Evolutionary conservation across 1,284 basidiomycete genomes (phyloP).

Genomic region (Ceratobasidium sp.): DNA sequence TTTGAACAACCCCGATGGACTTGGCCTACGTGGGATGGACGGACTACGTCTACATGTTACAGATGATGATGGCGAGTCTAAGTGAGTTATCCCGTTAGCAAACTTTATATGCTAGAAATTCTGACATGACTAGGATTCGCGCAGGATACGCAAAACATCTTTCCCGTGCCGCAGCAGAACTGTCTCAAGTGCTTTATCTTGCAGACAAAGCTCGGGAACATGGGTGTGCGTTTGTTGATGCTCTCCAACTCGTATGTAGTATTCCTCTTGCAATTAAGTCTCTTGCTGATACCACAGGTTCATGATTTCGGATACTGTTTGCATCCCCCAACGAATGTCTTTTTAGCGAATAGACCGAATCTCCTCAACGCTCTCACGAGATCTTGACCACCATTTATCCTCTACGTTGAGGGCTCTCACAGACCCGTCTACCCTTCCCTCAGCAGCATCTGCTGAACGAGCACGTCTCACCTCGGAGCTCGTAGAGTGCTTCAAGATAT

Average conservation of each 20-base stretch:
- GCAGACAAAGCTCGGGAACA: constrained; percentile 81
- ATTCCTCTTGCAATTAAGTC: constrained; percentile 40
- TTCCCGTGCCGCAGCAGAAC: constrained; percentile 86
- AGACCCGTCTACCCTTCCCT: constrained; percentile 49
- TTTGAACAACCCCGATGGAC: constrained; percentile 24
- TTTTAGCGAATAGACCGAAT: constrained; percentile 81
- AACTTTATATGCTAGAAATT: constrained; percentile 2
- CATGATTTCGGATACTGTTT: neutral
- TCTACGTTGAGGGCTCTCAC: constrained; percentile 61
- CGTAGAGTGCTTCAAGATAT: constrained; percentile 82
- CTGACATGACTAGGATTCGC: constrained; percentile 58
- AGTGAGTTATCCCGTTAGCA: constrained; percentile 45
- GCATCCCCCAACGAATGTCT: neutral
- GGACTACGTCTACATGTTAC: constrained; percentile 41
- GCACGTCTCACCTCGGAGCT: constrained; percentile 71
- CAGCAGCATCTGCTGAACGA: constrained; percentile 58
- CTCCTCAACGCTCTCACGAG: constrained; percentile 80
- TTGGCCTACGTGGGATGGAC: constrained; percentile 45
- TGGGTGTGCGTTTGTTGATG: constrained; percentile 79
- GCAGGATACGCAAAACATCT: constrained; percentile 84
- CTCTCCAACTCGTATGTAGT: constrained; percentile 84
- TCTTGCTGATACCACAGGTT: neutral
- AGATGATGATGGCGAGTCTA: constrained; percentile 50
- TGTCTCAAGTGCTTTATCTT: constrained; percentile 92
- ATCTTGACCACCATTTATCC: constrained; percentile 83